Percentiles rank a stretch among this genome's conserved stretches.
phyloP scores from a whole-genome alignment of 2,329 filamentous ascomycete genomes.

The Penicillium sp. region DNA sequence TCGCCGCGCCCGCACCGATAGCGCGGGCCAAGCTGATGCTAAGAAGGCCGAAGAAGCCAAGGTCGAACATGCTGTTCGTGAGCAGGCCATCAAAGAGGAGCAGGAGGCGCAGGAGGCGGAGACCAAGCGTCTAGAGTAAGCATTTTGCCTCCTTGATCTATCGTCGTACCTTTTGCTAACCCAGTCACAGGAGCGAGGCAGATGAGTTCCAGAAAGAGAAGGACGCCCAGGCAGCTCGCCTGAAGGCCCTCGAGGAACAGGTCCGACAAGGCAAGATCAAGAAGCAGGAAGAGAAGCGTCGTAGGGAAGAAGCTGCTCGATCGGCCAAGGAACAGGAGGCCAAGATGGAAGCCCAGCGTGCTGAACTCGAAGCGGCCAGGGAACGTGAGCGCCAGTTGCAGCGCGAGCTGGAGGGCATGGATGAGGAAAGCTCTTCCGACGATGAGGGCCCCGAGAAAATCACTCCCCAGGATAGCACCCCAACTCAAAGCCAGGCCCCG shows the following conservation, averaged over 20 bases:
- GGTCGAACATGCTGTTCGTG: conserved; percentile 58
- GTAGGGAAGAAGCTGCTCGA: conserved; percentile 81
- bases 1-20: conserved; percentile 64
- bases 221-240: conserved; percentile 74
- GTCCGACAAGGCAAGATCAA: conserved; percentile 89
- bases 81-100: conserved; percentile 59
- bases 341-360: conserved; percentile 77
- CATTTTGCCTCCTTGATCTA: conserved; percentile 28
- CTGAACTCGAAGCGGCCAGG: conserved; percentile 86
- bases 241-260: conserved; percentile 89
- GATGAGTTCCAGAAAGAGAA: conserved; percentile 77
- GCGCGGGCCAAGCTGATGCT: conserved; percentile 57
- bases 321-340: conserved; percentile 87
- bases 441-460: conserved; percentile 75
- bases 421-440: conserved; percentile 74
- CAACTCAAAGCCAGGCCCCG: conserved; percentile 57
- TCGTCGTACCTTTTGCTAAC: conserved; percentile 8
- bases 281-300: conserved; percentile 94
- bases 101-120: conserved; percentile 73
- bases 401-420: conserved; percentile 76
- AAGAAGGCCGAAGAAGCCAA: conserved; percentile 60
- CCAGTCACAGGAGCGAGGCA: conserved; percentile 63
- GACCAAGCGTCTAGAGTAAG: conserved; percentile 79
- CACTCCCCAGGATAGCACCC: conserved; percentile 60
- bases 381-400: conserved; percentile 88